Evolutionary conservation across 2,329 filamentous ascomycete genomes (phyloP).

Genomic region (Paraconiothyrium brasiliense): DNA sequence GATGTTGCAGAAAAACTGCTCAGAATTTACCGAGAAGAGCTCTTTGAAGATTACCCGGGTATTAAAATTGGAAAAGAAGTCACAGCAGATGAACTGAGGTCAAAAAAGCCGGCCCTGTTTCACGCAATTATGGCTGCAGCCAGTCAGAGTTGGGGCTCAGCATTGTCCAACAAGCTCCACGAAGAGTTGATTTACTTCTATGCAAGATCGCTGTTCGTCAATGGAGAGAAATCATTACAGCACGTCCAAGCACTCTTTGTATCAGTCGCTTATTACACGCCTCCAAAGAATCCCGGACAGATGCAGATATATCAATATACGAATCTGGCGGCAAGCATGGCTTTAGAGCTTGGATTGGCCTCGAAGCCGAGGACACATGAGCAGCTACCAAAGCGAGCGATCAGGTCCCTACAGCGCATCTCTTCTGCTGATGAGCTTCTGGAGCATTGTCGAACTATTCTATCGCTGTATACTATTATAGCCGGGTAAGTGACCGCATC

Average conservation of each 20-base stretch:
- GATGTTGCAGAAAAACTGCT: conserved; percentile 42
- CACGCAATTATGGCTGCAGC: conserved; percentile 50
- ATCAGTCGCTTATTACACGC: conserved; percentile 46
- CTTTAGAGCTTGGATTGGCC: conserved; percentile 47
- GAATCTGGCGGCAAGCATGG: conserved; percentile 49
- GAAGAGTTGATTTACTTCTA: conserved; percentile 46
- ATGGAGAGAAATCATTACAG: conserved; percentile 50
- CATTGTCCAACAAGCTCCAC: conserved; percentile 43
- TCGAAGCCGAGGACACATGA: conserved; percentile 50
- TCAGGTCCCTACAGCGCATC: conserved; percentile 43
- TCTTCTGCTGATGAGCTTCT: conserved; percentile 46
- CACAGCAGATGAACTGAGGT: conserved; percentile 40
- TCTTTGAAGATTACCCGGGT: conserved; percentile 41
- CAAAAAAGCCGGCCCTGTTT: conserved; percentile 45
- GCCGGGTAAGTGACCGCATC: conserved; percentile 31
- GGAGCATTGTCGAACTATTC: conserved; percentile 47
- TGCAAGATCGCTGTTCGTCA: conserved; percentile 45
- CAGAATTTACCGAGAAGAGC: conserved; percentile 41
- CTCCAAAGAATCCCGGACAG: conserved; percentile 42
- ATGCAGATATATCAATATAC: conserved; percentile 47
- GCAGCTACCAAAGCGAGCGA: conserved; percentile 46
- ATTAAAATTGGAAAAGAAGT: conserved; percentile 42
- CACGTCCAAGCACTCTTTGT: conserved; percentile 47
- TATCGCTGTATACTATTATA: conserved; percentile 43
- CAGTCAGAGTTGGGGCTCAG: conserved; percentile 42